Evolutionary conservation across 1,139 yeast genomes (phyloP).

Genomic region (Geotrichum histeridarum): DNA sequence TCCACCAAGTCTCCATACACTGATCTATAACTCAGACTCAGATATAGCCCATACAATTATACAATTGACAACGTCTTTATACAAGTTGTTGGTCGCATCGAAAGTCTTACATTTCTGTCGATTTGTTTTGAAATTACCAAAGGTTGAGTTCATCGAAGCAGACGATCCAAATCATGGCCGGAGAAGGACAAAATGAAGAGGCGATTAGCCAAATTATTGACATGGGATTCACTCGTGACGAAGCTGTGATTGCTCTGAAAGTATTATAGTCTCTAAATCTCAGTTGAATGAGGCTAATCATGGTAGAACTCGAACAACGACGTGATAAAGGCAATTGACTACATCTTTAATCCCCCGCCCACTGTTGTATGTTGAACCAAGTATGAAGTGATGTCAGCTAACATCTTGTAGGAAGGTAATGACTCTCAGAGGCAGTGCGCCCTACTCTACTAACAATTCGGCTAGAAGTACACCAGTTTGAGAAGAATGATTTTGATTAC

Average conservation of each 20-base stretch:
- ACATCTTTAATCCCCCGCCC: conserved; percentile 45
- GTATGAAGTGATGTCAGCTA: conserved; percentile 9
- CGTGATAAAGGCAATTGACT: conserved; percentile 52
- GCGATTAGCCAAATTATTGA: conserved; percentile 42
- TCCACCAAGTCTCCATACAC: no score
- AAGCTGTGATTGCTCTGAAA: conserved; percentile 34
- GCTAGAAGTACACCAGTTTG: conserved; percentile 19
- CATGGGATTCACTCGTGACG: conserved; percentile 56
- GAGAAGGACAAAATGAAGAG: conserved; percentile 2
- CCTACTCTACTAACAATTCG: not conserved
- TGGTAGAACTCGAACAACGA: conserved; percentile 41
- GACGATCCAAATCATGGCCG: not conserved
- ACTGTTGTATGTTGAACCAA: conserved; percentile 22
- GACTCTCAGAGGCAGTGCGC: not conserved
- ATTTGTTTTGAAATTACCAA: no score
- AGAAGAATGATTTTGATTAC: conserved; percentile 20
- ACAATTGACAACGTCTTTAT: no score
- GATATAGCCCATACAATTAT: no score
- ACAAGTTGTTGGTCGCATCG: no score
- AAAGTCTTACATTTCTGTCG: no score
- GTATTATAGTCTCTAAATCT: conserved; percentile 22
- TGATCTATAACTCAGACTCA: no score
- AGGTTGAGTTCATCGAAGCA: no score
- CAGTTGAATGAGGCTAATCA: not conserved
- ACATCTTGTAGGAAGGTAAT: conserved; percentile 12